Base-by-base conservation (phyloP, 257 asterid species). In the Ocimum tenuiflorum region DNA sequence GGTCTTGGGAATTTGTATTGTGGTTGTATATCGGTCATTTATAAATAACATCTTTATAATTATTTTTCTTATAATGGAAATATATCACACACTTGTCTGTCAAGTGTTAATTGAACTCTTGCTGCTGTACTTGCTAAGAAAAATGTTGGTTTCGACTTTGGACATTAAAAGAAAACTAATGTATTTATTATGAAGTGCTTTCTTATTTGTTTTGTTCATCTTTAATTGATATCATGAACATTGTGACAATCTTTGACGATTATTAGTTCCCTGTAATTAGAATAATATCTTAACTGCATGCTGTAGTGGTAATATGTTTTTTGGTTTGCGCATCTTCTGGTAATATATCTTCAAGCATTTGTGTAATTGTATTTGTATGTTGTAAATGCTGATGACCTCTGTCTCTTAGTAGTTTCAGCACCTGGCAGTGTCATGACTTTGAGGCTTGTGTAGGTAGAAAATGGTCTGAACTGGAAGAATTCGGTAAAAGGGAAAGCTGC, bases 401-500 rank as follows among this genome's bases (percentile, higher is more conserved):
- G 13, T 60, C 52, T 51, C 50, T 35, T 17, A 3, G 52, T 57
- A 22, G 43, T 66, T 27, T 66, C 62, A 56, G 24, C 66, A 62
- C 54, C 54, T 53, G 56, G 52, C 17, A 27, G 56, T 63, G 22
- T 72, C 63, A 70, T 78, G 60, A 19, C 7, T 1, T 42, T 55
- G 49, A 27, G 70, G 31, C 63, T 33, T 20, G 22, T 80, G 84
- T 85, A 88, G 96, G 82, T 67, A 33, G 79, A 76, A 73, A 78
- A 73, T 54, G 79, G 74, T 63, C 42, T 57, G 19, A 76, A 51
- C 8, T 69, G 70, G 47, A 73, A 69, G 20, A 71, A 27, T 42
- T 70, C 77, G 17, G 53, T 51, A 49, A 87, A 90, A 63, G 96
- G 99, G 66, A 94, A 94, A 80, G 33, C 83, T 33, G 89, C 99